phyloP scores from a whole-genome alignment of 129 eudicot species.

The Tanacetum coccineum region DNA sequence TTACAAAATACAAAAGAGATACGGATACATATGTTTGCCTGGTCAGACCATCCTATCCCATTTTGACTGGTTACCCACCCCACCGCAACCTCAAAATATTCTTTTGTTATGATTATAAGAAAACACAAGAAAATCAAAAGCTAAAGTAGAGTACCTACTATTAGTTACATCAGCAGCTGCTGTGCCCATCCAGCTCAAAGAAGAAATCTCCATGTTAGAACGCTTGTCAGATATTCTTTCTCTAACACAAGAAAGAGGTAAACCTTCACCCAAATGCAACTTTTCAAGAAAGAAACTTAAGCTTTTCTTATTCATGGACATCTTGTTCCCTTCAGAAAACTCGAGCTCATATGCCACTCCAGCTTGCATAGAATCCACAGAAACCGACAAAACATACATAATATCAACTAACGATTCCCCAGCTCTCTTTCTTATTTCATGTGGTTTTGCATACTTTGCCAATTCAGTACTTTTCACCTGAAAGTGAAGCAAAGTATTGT shows the following conservation, averaged over 20 bases:
- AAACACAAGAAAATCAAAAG: conserved; percentile 20
- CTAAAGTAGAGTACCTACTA: conserved; percentile 63
- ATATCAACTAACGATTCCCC: conserved; percentile 51
- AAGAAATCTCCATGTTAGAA: conserved; percentile 36
- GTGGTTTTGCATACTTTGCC: conserved; percentile 30
- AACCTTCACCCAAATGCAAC: conserved; percentile 48
- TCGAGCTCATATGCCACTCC: conserved; percentile 58
- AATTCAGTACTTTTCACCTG: conserved; percentile 31
- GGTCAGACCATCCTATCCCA: too few relatives aligned
- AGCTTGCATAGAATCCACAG: conserved; percentile 47
- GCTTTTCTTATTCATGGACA: conserved; percentile 30
- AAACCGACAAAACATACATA: conserved; percentile 53
- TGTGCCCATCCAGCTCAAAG: conserved; percentile 92
- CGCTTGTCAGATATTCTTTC: conserved; percentile 38
- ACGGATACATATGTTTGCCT: too few relatives aligned
- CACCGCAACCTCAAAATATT: not conserved
- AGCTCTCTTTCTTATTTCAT: conserved; percentile 30
- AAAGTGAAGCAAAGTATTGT: conserved; percentile 64
- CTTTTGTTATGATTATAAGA: conserved; percentile 7
- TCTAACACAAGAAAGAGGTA: conserved; percentile 36
- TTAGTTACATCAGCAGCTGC: conserved; percentile 59
- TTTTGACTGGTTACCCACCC: too few relatives aligned
- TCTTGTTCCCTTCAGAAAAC: conserved; percentile 33
- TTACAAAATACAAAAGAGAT: too few relatives aligned
- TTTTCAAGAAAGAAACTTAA: conserved; percentile 49